phyloP scores from a whole-genome alignment of 768 basidiomycete species.

The Lactarius psammicola region DNA sequence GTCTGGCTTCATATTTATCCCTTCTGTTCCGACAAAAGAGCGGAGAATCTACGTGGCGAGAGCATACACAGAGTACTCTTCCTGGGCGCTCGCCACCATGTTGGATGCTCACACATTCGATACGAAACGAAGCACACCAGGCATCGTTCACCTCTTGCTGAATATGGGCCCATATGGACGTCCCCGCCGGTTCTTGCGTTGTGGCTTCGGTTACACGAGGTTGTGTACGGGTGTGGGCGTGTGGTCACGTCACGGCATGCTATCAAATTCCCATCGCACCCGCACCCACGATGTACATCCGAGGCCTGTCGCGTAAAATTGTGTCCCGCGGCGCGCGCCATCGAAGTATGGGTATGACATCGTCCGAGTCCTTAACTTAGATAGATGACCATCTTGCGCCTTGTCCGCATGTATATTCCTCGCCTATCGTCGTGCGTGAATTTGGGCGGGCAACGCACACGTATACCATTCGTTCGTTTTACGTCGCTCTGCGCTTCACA shows the following conservation, averaged over 20 bases:
- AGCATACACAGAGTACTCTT: background rate
- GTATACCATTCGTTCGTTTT: background rate
- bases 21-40: background rate
- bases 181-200: conserved; percentile 5
- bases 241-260: conserved; percentile 6
- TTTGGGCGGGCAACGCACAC: background rate
- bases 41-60: conserved; percentile 20
- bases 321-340: conserved; percentile 3
- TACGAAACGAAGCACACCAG: conserved; percentile 5
- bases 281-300: background rate
- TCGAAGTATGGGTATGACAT: conserved; percentile 1
- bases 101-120: conserved; percentile 10
- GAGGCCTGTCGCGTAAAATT: conserved; percentile 8
- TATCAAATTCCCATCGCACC: background rate
- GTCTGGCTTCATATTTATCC: conserved; percentile 1
- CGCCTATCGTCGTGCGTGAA: background rate
- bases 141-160: background rate
- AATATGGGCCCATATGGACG: background rate
- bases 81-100: background rate
- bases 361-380: background rate
- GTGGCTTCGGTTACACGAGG: conserved; percentile 6
- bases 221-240: background rate
- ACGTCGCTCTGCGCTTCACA: background rate
- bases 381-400: conserved; percentile 8
- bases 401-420: background rate